Evolutionary conservation across 2,329 filamentous ascomycete species (phyloP).

Genomic region (Nemania serpens): DNA sequence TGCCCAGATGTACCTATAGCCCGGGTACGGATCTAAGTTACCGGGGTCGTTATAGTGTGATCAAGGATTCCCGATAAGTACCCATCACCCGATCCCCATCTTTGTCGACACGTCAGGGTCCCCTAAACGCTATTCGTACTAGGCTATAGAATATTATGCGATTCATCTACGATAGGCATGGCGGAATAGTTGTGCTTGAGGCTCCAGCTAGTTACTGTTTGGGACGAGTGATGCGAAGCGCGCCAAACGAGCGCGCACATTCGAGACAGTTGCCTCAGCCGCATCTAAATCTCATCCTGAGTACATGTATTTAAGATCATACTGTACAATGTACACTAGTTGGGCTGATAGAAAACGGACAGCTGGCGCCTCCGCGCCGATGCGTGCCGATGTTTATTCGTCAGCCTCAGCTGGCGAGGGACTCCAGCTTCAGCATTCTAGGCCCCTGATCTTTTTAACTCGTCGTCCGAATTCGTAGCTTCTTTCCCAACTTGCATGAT

Average conservation of each 20-base stretch:
- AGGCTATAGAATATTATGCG: too few relatives aligned
- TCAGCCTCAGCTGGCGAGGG: neutral
- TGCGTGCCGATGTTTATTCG: neutral
- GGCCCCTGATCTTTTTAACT: neutral
- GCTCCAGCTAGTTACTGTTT: neutral
- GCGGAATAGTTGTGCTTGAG: neutral
- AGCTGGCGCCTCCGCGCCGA: constrained; percentile 1
- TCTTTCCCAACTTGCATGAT: neutral
- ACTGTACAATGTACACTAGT: neutral
- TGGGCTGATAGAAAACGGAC: neutral
- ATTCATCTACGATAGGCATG: too few relatives aligned
- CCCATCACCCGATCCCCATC: too few relatives aligned
- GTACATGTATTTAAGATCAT: too few relatives aligned
- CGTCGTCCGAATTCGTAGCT: neutral
- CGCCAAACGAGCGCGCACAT: neutral
- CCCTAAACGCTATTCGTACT: too few relatives aligned
- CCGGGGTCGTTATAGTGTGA: too few relatives aligned
- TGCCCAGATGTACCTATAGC: too few relatives aligned
- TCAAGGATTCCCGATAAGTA: too few relatives aligned
- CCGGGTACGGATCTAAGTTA: too few relatives aligned
- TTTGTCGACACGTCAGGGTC: too few relatives aligned
- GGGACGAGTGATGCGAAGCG: neutral
- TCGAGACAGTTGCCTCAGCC: constrained; percentile 16
- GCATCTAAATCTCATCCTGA: neutral
- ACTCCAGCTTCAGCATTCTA: neutral